Base-by-base conservation (phyloP, 2,329 filamentous ascomycete species). In the Cladosporium sp. region DNA sequence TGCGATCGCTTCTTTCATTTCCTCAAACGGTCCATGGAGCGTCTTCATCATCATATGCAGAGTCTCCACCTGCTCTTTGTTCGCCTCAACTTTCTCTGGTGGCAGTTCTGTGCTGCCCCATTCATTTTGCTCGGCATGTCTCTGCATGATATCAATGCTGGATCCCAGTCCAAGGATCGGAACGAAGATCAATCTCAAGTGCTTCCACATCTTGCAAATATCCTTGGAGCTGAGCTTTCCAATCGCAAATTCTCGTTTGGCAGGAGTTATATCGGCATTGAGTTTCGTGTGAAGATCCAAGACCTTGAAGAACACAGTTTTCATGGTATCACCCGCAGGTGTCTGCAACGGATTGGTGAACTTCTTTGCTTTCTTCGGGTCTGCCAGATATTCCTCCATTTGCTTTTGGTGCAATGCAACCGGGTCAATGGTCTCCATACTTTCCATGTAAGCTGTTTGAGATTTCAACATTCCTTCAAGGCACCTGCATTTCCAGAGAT, bases 161-260 rank as follows among this genome's bases (percentile, higher is more conserved):
- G 85, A 85, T 39, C 77, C 79, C 51, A 90, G 76, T 0, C 86
- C 86, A 7, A 82, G 70, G 13, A 88, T 65, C 0, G 86, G 86
- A n/a, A 87, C 75, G 60, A 85, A 73, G 24, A 86, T 77, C 4
- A 71, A 69, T n/a, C 82, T 78, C 30, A 88, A 67, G 7, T 80
- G 70, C 47, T 74, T 76, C 59, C 80, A 83, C 6, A 86, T 76
- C 32, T 78, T 68, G 39, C 80, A 74, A 8, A 89, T 68, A 53
- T 89, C 84, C 49, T 83, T 77, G 0, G 83, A 77, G 12, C 77
- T 75, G 5, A 89, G 68, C 56, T 85, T 85, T 0, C 85, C 86
- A 64, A 80, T 82, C 0, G 85, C 86, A n/a, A 86, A 67, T 57
- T 91, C 86, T 39, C 85, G 76, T 66, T 89, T 89, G 0, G 85